Conservation (phyloP, 306 rosid genomes). For the Echinosophora koreensis region DNA sequence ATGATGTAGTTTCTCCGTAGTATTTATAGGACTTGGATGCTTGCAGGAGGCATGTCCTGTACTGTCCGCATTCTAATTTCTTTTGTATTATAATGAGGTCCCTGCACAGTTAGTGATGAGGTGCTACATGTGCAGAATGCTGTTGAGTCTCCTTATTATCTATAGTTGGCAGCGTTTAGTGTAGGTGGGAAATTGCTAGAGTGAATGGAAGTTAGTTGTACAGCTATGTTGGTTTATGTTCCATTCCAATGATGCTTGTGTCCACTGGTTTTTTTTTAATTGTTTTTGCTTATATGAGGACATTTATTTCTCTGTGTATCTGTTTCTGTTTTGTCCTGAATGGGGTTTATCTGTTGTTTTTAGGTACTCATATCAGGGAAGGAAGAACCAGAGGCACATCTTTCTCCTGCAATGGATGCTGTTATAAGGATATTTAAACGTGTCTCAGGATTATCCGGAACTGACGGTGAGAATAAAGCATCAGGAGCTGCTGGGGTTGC, state of each 20-base stretch:
- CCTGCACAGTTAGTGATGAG: slow-evolving; percentile 2
- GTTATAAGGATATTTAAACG: slow-evolving; percentile 84
- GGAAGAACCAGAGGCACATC: slow-evolving; percentile 77
- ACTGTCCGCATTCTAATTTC: slow-evolving; percentile 4
- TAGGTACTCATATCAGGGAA: slow-evolving; percentile 93
- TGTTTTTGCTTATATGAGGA: background rate
- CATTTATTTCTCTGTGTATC: slow-evolving; percentile 10
- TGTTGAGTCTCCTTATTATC: background rate
- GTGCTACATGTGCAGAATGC: background rate
- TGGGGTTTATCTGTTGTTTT: slow-evolving; percentile 36
- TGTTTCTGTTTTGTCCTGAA: slow-evolving; percentile 20
- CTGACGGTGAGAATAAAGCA: slow-evolving; percentile 57
- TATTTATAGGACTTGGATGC: slow-evolving; percentile 6
- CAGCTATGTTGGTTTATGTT: slow-evolving; percentile 21
- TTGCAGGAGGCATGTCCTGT: background rate
- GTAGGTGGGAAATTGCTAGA: slow-evolving; percentile 17
- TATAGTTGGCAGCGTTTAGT: slow-evolving; percentile 24
- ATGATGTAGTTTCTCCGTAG: background rate
- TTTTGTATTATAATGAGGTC: background rate
- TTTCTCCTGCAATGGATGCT: slow-evolving; percentile 99
- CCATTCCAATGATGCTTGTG: slow-evolving; percentile 4
- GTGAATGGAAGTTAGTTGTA: slow-evolving; percentile 9
- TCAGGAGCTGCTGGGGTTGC: slow-evolving; percentile 62
- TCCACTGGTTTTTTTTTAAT: background rate
- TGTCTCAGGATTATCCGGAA: slow-evolving; percentile 77